Percentiles rank a stretch among this genome's conserved stretches.
Conservation (phyloP, 495 filamentous ascomycete species). For the Astrothelium subdiscretum region DNA sequence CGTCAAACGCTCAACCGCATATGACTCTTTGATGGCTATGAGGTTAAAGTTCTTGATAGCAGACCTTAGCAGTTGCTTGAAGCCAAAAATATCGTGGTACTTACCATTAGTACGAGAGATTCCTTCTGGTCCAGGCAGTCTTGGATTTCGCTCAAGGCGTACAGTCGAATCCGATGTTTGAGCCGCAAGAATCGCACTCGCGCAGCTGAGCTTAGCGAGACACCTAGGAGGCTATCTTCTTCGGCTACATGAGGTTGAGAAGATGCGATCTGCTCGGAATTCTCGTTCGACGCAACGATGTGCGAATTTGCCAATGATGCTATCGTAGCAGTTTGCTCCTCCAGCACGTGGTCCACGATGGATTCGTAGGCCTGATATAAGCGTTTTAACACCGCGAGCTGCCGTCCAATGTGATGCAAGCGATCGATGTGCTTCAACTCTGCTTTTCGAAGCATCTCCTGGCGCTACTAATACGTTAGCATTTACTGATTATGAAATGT, state of each 20-base stretch:
- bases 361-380: conserved; percentile 70
- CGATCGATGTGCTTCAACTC: conserved; percentile 54
- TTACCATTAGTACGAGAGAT: conserved; percentile 57
- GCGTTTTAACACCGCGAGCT: conserved; percentile 56
- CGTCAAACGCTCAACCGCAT: conserved; percentile 65
- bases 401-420: conserved; percentile 59
- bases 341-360: conserved; percentile 61
- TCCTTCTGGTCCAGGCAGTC: conserved; percentile 71
- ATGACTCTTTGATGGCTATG: conserved; percentile 72
- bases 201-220: conserved; percentile 50
- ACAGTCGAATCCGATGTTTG: conserved; percentile 61
- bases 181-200: conserved; percentile 66
- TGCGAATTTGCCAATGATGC: conserved; percentile 31
- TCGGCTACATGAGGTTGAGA: conserved; percentile 33
- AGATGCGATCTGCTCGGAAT: conserved; percentile 18
- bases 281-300: conserved; percentile 13
- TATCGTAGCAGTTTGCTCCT: conserved; percentile 30
- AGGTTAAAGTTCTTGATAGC: conserved; percentile 66
- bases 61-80: neutral
- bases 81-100: conserved; percentile 3
- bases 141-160: conserved; percentile 70
- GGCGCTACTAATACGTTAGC: conserved; percentile 29
- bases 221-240: conserved; percentile 36
- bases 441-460: conserved; percentile 47
- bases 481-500: neutral